These are phyloP conservation scores for Neopestalotiopsis sp. DNA, from an alignment of 2,329 filamentous ascomycete genomes.

Conservation along the genomic window DNA sequence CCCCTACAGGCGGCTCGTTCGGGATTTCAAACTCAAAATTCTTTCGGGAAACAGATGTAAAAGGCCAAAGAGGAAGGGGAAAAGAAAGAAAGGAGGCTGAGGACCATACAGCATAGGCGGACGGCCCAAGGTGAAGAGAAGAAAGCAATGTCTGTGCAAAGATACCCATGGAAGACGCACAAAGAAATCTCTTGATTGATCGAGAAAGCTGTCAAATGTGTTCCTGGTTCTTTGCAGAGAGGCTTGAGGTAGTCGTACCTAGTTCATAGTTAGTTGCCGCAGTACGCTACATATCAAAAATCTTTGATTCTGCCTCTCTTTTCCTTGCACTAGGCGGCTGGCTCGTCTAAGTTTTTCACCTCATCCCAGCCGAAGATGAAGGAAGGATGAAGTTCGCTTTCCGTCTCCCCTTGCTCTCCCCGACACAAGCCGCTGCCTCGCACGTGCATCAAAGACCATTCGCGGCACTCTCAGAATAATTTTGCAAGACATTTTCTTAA, in stretches of 20 bases:
- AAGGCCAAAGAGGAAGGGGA: background rate
- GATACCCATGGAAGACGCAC: background rate
- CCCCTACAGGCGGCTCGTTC: conserved; percentile 10
- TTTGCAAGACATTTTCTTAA: background rate
- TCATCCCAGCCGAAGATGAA: background rate
- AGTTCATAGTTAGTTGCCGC: too few species aligned
- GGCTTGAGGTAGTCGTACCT: too few species aligned
- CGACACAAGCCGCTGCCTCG: conserved; percentile 1
- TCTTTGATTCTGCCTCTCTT: background rate
- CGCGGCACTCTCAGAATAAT: background rate
- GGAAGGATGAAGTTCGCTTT: background rate
- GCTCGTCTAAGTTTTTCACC: background rate
- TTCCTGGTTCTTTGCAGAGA: too few species aligned
- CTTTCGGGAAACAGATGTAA: background rate
- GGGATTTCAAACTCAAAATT: background rate
- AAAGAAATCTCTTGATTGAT: background rate
- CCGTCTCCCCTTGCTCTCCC: background rate
- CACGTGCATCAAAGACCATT: conserved; percentile 8
- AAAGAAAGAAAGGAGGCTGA: background rate
- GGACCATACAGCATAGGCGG: background rate
- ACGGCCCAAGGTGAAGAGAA: background rate
- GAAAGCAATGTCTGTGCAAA: conserved; percentile 3
- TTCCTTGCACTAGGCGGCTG: background rate
- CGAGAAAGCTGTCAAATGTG: background rate
- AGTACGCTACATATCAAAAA: too few species aligned